These are phyloP conservation scores for Linanthus parryae DNA, from an alignment of 148 eudicot genomes.

Conservation along the genomic window DNA sequence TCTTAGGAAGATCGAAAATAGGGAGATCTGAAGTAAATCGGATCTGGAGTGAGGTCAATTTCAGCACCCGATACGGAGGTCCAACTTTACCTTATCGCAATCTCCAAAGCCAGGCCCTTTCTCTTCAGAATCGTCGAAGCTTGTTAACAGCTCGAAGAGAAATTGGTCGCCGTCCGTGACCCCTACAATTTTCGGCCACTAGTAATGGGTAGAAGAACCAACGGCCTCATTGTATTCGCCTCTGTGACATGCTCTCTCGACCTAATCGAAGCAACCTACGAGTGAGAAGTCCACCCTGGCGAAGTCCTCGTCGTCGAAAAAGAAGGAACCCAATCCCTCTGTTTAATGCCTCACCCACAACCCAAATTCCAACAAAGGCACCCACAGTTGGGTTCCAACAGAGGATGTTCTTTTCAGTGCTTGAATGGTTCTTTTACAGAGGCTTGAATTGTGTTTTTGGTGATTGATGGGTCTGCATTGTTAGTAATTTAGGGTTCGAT, in stretches of 20 bases:
- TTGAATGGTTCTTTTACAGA: no score
- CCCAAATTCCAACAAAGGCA: no score
- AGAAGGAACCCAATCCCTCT: conserved; percentile 43
- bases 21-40: no score
- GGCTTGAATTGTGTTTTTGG: no score
- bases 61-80: conserved; percentile 75
- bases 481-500: no score
- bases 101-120: conserved; percentile 36
- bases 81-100: conserved; percentile 38
- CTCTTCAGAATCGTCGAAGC: conserved; percentile 25
- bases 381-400: no score
- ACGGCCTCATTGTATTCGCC: conserved; percentile 80
- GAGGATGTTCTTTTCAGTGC: no score
- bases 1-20: no score
- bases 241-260: conserved; percentile 77
- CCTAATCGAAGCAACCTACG: conserved; percentile 58
- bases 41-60: no score
- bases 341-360: no score
- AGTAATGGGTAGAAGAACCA: conserved; percentile 69
- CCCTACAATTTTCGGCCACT: conserved; percentile 64
- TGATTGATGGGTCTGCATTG: no score
- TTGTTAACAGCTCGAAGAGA: conserved; percentile 45
- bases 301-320: no score
- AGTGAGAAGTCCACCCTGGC: conserved; percentile 64
- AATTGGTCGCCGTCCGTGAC: conserved; percentile 68